phyloP scores from a whole-genome alignment of 805 yeast genomes.

The Zygoascus biomembranicola region DNA sequence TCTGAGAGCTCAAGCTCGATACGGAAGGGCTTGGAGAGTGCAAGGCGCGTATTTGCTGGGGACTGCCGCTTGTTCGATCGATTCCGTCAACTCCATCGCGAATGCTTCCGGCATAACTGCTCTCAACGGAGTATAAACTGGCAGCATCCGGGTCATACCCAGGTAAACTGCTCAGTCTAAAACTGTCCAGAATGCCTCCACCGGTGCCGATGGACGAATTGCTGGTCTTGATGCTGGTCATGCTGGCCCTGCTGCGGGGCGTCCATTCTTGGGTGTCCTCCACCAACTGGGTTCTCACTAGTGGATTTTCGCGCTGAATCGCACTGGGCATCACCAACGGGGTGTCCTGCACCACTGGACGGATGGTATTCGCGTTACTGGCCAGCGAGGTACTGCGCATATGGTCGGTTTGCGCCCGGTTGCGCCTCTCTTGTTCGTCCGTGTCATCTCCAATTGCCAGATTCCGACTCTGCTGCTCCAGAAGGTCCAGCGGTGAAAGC shows the following conservation, averaged over 20 bases:
- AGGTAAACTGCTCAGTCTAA: conserved; percentile 17
- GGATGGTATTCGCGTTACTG: background rate
- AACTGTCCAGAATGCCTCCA: conserved; percentile 20
- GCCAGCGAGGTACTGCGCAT: background rate
- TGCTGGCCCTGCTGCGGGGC: conserved; percentile 6
- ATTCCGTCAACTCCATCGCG: background rate
- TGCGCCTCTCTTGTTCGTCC: background rate
- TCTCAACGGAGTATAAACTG: background rate
- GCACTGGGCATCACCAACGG: background rate
- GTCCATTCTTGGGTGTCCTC: conserved; percentile 1
- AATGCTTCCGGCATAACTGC: background rate
- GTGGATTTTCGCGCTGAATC: background rate
- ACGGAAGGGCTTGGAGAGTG: background rate
- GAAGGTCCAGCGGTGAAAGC: conserved; percentile 20
- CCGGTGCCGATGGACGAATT: conserved; percentile 5
- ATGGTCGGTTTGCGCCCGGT: background rate
- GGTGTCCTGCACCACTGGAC: background rate
- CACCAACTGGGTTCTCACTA: background rate
- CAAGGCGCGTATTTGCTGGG: background rate
- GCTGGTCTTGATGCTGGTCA: conserved; percentile 7
- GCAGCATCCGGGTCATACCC: background rate
- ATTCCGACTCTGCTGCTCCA: conserved; percentile 20
- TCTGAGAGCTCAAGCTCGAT: background rate
- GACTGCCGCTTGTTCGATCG: background rate
- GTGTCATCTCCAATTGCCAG: conserved; percentile 11